Percentiles rank a stretch among this genome's conserved stretches.
Conservation (phyloP, 768 basidiomycete genomes). For the Panaeolus cyanescens region DNA sequence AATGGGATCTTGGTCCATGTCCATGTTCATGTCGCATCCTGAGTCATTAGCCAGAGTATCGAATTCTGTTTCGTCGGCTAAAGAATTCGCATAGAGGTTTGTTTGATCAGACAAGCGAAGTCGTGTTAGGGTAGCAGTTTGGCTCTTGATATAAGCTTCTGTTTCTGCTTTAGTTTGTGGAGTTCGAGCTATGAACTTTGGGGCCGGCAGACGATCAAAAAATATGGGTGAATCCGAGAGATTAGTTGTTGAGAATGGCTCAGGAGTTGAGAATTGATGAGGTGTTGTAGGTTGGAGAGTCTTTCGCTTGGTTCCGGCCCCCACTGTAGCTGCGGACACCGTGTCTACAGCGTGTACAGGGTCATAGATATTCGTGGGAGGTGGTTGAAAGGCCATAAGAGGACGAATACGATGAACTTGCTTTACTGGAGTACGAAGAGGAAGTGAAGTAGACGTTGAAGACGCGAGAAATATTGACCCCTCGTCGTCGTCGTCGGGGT, state of each 20-base stretch:
- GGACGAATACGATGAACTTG: slow-evolving; percentile 34
- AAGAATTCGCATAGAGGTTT: slow-evolving; percentile 26
- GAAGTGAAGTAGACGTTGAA: slow-evolving; percentile 36
- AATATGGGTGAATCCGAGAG: slow-evolving; percentile 37
- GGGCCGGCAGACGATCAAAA: slow-evolving; percentile 55
- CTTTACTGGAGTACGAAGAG: slow-evolving; percentile 66
- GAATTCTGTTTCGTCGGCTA: slow-evolving; percentile 49
- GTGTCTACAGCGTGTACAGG: slow-evolving; percentile 19
- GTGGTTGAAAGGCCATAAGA: neutral
- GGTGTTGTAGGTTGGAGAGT: slow-evolving; percentile 58
- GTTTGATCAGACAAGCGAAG: slow-evolving; percentile 58
- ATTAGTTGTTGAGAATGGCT: slow-evolving; percentile 43
- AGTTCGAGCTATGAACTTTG: slow-evolving; percentile 48
- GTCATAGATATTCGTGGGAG: neutral
- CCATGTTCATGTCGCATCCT: slow-evolving; percentile 49
- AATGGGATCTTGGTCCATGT: slow-evolving; percentile 34
- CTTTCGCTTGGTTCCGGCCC: slow-evolving; percentile 68
- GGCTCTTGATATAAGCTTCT: slow-evolving; percentile 47
- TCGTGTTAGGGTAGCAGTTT: slow-evolving; percentile 66
- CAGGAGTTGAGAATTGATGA: slow-evolving; percentile 44
- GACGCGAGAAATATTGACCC: slow-evolving; percentile 60
- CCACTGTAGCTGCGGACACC: slow-evolving; percentile 29
- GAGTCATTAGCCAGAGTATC: slow-evolving; percentile 46
- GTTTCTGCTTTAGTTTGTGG: slow-evolving; percentile 59
- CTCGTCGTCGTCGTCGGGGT: slow-evolving; percentile 56